Conservation (phyloP, 345 rosid genomes). For the Garcia nutans region DNA sequence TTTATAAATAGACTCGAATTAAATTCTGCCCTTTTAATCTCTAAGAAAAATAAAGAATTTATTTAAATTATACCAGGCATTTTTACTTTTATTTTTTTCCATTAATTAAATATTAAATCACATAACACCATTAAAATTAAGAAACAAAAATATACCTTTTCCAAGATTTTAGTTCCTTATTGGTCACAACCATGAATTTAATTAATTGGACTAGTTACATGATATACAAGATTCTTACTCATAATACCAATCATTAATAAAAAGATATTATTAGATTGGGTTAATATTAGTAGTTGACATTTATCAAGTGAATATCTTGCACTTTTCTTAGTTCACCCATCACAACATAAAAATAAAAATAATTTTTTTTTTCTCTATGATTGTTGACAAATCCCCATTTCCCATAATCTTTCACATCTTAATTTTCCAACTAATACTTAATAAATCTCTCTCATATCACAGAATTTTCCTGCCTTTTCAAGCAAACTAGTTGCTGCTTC, state of each 20-base stretch:
- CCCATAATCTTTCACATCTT: neutral
- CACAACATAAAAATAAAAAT: neutral
- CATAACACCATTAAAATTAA: neutral
- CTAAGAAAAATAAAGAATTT: too few relatives aligned
- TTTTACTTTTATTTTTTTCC: too few relatives aligned
- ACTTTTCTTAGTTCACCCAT: neutral
- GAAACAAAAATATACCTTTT: neutral
- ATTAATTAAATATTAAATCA: too few relatives aligned
- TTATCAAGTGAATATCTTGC: neutral
- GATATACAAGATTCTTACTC: neutral
- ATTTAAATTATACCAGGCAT: too few relatives aligned
- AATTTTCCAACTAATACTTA: neutral
- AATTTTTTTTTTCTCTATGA: neutral
- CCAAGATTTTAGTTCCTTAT: neutral
- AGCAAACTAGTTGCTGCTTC: constrained; percentile 8
- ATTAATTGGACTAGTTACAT: too few relatives aligned
- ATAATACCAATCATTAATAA: too few relatives aligned
- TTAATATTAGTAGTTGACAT: constrained; percentile 2
- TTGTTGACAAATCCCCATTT: neutral
- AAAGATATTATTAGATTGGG: neutral
- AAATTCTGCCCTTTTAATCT: too few relatives aligned
- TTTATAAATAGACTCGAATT: too few relatives aligned
- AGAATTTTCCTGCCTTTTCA: neutral
- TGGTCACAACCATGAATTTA: too few relatives aligned
- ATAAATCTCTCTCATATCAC: neutral